phyloP scores from a whole-genome alignment of 768 basidiomycete genomes.

The Termitomyces sp. region DNA sequence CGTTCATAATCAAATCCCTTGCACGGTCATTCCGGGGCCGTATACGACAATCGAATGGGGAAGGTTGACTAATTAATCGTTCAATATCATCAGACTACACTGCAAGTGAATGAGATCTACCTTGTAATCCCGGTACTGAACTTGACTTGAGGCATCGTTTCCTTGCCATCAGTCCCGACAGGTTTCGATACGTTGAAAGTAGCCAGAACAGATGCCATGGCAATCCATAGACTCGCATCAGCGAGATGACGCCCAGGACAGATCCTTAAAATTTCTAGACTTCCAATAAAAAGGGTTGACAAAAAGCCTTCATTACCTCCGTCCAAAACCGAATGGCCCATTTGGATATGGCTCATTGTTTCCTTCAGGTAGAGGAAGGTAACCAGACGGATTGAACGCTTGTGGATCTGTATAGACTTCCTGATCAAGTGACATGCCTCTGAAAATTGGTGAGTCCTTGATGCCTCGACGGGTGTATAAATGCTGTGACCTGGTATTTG shows the following conservation, averaged over 20 bases:
- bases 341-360: background rate
- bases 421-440: constrained; percentile 9
- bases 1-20: background rate
- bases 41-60: background rate
- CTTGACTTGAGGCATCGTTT: background rate
- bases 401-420: constrained; percentile 5
- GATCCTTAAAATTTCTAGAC: background rate
- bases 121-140: background rate
- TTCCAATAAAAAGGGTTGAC: background rate
- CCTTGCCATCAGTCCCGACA: background rate
- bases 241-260: background rate
- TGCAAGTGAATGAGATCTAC: background rate
- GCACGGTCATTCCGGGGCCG: background rate
- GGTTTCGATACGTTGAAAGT: background rate
- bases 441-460: too few species aligned
- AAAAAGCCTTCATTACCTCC: background rate
- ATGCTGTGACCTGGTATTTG: background rate
- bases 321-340: constrained; percentile 1
- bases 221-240: background rate
- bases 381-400: constrained; percentile 3
- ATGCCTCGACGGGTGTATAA: too few species aligned
- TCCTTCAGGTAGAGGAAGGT: constrained; percentile 2
- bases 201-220: background rate
- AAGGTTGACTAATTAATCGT: background rate
- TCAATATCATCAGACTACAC: background rate